Evolutionary conservation across 2,329 filamentous ascomycete genomes (phyloP), one percentile per base, ranked within the genome.

Genomic region (Didymella pomorum): DNA sequence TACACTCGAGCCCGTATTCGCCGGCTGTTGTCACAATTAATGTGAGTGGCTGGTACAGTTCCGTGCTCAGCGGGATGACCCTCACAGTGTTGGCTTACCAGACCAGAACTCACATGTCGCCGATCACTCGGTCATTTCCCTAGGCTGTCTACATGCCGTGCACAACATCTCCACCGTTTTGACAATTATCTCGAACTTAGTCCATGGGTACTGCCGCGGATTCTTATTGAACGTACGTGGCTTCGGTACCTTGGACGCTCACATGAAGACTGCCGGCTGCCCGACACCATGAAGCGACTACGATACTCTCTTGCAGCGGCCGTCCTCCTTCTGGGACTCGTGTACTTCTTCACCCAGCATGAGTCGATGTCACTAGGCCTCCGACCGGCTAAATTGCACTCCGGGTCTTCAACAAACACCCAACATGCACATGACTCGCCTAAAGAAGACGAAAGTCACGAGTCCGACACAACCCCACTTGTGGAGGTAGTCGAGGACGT

Each of bases 251-350:
- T 48, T 49, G 23, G 28, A 44, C 20, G 26, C 31, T 25, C 41
- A 46, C 45, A 46, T 39, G 49, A 43, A 41, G 26, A 16, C 33
- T 51, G 18, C 31, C 16, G 25, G 25, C 25, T 9, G 20, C n/a
- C n/a, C 35, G 41, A 35, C 33, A 46, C n/a, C 29, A 58, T 58
- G 56, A 58, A 58, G 51, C 45, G 56, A 31, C 25, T 51, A 29
- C 56, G 56, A 35, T 26, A 50, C 18, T 41, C 31, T 28, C 28
- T 54, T 16, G 28, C 42, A 42, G 52, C 57, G 20, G 31, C 23
- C 3, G 18, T 60, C 23, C 28, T 60, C 31, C 47, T 60, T 48
- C 33, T 56, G 43, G 57, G 48, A 44, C 28, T 60, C 28, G 47
- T 33, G 18, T 60, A 47, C 37, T 39, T 60, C 12, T 52, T 56